phyloP scores from a whole-genome alignment of 768 basidiomycete species.

The Sistotremastrum suecicum region DNA sequence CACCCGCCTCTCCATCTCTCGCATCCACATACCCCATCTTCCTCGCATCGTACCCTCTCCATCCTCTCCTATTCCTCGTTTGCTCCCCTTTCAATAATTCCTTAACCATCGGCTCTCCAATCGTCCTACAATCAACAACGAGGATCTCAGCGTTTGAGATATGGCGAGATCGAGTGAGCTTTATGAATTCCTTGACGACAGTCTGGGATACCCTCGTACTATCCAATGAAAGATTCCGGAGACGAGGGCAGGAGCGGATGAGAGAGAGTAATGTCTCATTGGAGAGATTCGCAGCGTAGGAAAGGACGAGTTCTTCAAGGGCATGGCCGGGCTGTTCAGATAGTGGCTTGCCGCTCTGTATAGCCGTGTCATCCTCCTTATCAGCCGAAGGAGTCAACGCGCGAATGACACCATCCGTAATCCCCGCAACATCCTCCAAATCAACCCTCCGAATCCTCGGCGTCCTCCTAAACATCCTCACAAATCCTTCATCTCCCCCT shows the following conservation, averaged over 20 bases:
- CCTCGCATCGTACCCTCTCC: slow-evolving; percentile 61
- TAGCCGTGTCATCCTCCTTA: slow-evolving; percentile 2
- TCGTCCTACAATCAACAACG: slow-evolving; percentile 62
- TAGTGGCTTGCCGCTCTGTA: slow-evolving; percentile 12
- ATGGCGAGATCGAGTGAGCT: slow-evolving; percentile 32
- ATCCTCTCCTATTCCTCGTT: slow-evolving; percentile 59
- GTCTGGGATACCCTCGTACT: slow-evolving; percentile 54
- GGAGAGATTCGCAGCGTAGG: slow-evolving; percentile 47
- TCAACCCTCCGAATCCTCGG: slow-evolving; percentile 65
- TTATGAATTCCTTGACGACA: slow-evolving; percentile 57
- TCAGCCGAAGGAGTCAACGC: slow-evolving; percentile 37
- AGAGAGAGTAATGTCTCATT: slow-evolving; percentile 51
- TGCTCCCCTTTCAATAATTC: slow-evolving; percentile 31
- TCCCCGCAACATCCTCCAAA: slow-evolving; percentile 67
- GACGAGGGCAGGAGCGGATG: slow-evolving; percentile 44
- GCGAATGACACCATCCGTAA: slow-evolving; percentile 59
- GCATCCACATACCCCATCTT: slow-evolving; percentile 58
- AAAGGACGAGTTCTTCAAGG: slow-evolving; percentile 60
- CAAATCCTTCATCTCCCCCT: slow-evolving; percentile 59
- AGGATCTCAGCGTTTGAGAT: slow-evolving; percentile 40
- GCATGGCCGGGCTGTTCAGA: slow-evolving; percentile 50
- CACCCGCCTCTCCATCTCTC: slow-evolving; percentile 47
- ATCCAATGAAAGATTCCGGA: slow-evolving; percentile 65
- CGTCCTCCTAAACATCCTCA: slow-evolving; percentile 53
- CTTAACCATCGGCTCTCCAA: slow-evolving; percentile 47